Base-by-base conservation (phyloP, 2,329 filamentous ascomycete genomes). In the Hymenoscyphus infarciens region DNA sequence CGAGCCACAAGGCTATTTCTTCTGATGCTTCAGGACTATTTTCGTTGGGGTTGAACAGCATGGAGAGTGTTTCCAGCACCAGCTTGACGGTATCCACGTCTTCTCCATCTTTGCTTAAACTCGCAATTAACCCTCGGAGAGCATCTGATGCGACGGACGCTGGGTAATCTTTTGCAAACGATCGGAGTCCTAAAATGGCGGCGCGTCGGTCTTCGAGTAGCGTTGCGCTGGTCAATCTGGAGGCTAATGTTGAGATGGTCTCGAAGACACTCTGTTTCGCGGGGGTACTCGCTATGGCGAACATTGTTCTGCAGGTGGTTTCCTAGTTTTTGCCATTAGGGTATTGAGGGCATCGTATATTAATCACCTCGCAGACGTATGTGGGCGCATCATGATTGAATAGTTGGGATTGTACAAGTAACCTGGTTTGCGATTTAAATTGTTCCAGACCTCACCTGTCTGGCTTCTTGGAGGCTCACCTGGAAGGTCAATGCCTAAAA, bases 1-100 rank as follows among this genome's bases (percentile, higher is more conserved):
- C 95, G 63, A 99, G 82, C 92, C 95, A 99, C 31, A 98, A 81
- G 19, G 90, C 90, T 70, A 99, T 96, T 77, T 99, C 95, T 68
- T 98, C 94, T 15, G 94, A 97, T 60, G 94, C 92, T 82, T 98
- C 94, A 35, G 92, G 84, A 81, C 91, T 96, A 73, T 81, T 80
- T 69, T 83, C 81, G 69, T 87, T 87, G 49, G 86, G 86, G 66
- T 77, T 87, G 75, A 98, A 98, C 49, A 99, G 87, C 87, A 96
- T 94, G 74, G 98, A 81, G 71, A 99, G 80, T 54, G 96, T 99
- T 83, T 99, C 95, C 67, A 99, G 82, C 65, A 97, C 90, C 62
- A 96, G 87, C 78, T 97, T 96, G 74, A 96, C 89, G 5, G 96
- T 99, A 76, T 99, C 95, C 63, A 97, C 89, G 82, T 99, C 95